Evolutionary conservation across 345 rosid species (phyloP).

Genomic region (Citrus sp.): DNA sequence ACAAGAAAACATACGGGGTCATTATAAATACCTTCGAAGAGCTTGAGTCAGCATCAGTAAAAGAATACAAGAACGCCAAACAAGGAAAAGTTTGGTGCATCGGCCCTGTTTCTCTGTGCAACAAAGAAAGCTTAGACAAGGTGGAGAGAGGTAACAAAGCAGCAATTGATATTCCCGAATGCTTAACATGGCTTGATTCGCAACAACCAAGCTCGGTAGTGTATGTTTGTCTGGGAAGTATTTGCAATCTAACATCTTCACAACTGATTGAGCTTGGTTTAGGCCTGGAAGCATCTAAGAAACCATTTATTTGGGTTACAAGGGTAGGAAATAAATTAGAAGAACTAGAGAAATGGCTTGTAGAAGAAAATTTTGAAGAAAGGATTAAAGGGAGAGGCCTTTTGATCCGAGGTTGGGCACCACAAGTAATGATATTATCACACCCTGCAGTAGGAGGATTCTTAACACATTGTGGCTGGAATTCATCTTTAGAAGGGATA

Average conservation of each 20-base stretch:
- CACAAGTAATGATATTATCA: constrained; percentile 28
- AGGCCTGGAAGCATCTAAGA: too few species aligned
- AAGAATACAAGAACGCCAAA: background rate
- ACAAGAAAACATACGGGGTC: background rate
- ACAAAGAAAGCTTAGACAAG: too few species aligned
- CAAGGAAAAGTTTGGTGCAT: too few species aligned
- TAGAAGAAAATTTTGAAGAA: background rate
- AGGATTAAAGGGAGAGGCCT: constrained; percentile 13
- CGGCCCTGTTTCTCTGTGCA: too few species aligned
- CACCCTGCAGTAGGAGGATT: constrained; percentile 23
- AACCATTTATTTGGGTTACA: background rate
- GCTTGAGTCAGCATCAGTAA: background rate
- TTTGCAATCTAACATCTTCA: too few species aligned
- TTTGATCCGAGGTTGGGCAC: constrained; percentile 24
- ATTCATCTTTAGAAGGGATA: constrained; percentile 13
- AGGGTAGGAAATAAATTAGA: background rate
- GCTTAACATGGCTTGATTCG: too few species aligned
- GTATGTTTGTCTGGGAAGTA: too few species aligned
- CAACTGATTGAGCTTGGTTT: too few species aligned
- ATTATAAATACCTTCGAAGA: background rate
- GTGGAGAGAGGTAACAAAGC: too few species aligned
- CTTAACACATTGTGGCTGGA: constrained; percentile 27
- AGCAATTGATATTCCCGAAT: too few species aligned
- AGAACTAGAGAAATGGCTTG: background rate
- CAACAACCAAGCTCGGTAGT: too few species aligned